Conservation (phyloP, 495 filamentous ascomycete species). For the Tuber calosporum region DNA sequence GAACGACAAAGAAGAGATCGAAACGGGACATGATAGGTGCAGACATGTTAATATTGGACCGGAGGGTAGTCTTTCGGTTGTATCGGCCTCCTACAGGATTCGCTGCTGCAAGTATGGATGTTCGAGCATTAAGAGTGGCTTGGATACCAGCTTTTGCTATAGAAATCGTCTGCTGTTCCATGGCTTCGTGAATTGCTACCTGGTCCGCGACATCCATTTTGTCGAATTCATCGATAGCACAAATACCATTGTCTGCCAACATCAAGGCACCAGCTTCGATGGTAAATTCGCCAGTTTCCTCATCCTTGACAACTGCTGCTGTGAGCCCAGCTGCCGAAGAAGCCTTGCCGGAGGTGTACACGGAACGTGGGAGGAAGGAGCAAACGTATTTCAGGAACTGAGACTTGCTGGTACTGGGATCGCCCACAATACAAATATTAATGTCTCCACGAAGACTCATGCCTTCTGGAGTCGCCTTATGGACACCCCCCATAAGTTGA, state of each 20-base stretch:
- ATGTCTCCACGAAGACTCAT: conserved; percentile 93
- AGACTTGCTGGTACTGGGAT: conserved; percentile 95
- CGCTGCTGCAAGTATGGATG: conserved; percentile 89
- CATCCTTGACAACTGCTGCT: conserved; percentile 93
- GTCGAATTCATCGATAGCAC: conserved; percentile 98
- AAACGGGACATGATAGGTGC: conserved; percentile 99
- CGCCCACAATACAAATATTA: conserved; percentile 97
- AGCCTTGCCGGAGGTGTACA: conserved; percentile 97
- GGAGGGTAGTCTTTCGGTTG: conserved; percentile 86
- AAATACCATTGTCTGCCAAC: conserved; percentile 95
- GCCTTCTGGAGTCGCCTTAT: conserved; percentile 81
- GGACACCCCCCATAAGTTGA: conserved; percentile 86
- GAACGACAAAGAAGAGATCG: conserved; percentile 96
- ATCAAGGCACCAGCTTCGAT: conserved; percentile 98
- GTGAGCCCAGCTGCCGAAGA: conserved; percentile 97
- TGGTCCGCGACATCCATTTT: conserved; percentile 99
- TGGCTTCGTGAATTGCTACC: conserved; percentile 99
- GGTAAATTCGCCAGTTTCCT: conserved; percentile 96
- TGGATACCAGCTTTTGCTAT: conserved; percentile 99
- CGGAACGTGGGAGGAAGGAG: conserved; percentile 86
- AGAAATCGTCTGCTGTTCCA: conserved; percentile 99
- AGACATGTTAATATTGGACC: conserved; percentile 95
- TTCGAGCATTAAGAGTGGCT: conserved; percentile 91
- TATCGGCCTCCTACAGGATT: conserved; percentile 95
- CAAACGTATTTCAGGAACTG: conserved; percentile 98